These are phyloP conservation scores for Calonectria honghensis DNA, from an alignment of 2,329 filamentous ascomycete species.

Conservation along the genomic window DNA sequence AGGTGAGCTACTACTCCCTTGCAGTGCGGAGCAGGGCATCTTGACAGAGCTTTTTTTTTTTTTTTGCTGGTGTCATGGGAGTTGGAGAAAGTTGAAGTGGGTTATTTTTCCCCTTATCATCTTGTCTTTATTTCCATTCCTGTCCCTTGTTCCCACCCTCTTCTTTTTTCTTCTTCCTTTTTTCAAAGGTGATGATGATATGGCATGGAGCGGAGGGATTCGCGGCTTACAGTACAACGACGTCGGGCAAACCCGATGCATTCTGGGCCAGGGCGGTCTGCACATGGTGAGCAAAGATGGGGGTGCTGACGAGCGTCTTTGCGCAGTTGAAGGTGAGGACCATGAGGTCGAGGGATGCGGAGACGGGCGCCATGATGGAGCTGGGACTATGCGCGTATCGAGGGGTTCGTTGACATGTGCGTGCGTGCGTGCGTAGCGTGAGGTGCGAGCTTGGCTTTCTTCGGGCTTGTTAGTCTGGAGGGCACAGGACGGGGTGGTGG, in stretches of 20 bases:
- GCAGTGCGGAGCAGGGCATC: constrained; percentile 17
- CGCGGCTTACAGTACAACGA: constrained; percentile 74
- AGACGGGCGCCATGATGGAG: constrained; percentile 62
- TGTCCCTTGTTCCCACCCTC: neutral
- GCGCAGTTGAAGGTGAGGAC: constrained; percentile 94
- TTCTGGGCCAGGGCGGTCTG: constrained; percentile 74
- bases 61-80: neutral
- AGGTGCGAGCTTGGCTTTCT: constrained; percentile 19
- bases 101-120: neutral
- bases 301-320: constrained; percentile 80
- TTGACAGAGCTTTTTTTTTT: neutral
- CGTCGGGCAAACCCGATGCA: constrained; percentile 68
- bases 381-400: constrained; percentile 22
- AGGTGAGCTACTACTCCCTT: constrained; percentile 16
- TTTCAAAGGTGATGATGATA: neutral
- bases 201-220: constrained; percentile 40
- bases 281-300: constrained; percentile 83
- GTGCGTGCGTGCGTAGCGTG: constrained; percentile 18
- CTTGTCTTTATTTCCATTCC: neutral
- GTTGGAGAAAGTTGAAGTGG: neutral
- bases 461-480: constrained; percentile 17
- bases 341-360: constrained; percentile 80
- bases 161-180: neutral
- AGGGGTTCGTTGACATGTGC: constrained; percentile 21
- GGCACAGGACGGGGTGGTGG: constrained; percentile 9